phyloP scores from a whole-genome alignment of 73 alveolate genomes.

The Paramecium pentaurelia region DNA sequence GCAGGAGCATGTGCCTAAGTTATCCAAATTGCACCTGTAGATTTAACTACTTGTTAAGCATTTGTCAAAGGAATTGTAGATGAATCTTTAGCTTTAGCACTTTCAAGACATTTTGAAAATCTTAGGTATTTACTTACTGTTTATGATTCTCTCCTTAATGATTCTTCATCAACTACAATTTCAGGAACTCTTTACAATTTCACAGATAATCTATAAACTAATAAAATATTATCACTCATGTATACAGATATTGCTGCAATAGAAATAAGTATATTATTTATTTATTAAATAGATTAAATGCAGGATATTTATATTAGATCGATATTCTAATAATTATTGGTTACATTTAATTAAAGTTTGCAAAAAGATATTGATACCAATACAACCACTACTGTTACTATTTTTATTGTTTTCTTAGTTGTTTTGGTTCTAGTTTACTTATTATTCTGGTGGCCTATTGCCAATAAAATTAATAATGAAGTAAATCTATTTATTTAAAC shows the following conservation, averaged over 20 bases:
- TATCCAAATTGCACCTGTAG: background rate
- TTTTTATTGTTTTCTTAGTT: constrained; percentile 55
- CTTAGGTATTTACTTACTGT: constrained; percentile 46
- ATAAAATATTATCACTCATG: constrained; percentile 13
- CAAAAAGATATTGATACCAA: constrained; percentile 38
- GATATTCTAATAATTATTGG: background rate
- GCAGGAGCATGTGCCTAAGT: constrained; percentile 51
- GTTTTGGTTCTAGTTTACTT: constrained; percentile 12
- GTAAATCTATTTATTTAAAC: background rate
- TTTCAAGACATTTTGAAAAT: constrained; percentile 54
- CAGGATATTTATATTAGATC: constrained; percentile 48
- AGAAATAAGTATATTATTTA: constrained; percentile 27
- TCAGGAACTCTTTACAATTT: constrained; percentile 51
- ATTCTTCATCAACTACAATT: background rate
- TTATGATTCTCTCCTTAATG: background rate
- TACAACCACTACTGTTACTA: constrained; percentile 59
- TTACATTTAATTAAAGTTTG: background rate
- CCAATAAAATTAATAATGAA: constrained; percentile 47
- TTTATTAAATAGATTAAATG: constrained; percentile 32
- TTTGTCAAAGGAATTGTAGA: constrained; percentile 56
- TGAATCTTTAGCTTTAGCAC: constrained; percentile 53
- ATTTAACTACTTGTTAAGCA: constrained; percentile 39
- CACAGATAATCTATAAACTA: background rate
- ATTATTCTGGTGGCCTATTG: constrained; percentile 58
- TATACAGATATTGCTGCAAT: constrained; percentile 33